Percentiles rank a stretch among this genome's conserved stretches.
Conservation (phyloP, 495 filamentous ascomycete genomes). For the Penicillium maclennaniae region DNA sequence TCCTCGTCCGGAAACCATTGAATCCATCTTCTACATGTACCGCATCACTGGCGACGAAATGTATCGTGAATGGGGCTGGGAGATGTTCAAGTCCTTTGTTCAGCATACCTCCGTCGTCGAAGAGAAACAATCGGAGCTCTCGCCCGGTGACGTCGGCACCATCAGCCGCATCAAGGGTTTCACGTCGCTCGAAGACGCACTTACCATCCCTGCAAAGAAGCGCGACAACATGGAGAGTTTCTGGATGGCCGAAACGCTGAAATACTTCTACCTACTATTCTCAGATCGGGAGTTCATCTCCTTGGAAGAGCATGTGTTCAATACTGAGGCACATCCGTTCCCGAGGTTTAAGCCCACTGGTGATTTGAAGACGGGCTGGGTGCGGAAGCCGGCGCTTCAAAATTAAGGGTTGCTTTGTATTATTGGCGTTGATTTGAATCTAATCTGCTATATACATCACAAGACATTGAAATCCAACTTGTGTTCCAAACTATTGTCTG, state of each 20-base stretch:
- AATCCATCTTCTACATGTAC: conserved; percentile 98
- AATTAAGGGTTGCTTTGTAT: conserved; percentile 1
- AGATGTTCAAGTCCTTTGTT: conserved; percentile 92
- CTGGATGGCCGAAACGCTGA: conserved; percentile 96
- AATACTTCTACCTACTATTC: conserved; percentile 96
- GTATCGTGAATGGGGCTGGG: conserved; percentile 97
- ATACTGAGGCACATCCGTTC: conserved; percentile 92
- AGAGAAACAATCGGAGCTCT: conserved; percentile 25
- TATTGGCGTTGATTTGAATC: neutral
- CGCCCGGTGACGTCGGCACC: conserved; percentile 3
- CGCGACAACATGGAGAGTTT: conserved; percentile 92
- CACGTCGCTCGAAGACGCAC: conserved; percentile 74
- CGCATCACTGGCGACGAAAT: conserved; percentile 87
- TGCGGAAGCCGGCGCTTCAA: conserved; percentile 51
- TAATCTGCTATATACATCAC: neutral
- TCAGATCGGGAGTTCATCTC: conserved; percentile 79
- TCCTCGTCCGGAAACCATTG: conserved; percentile 93
- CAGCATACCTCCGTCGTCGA: conserved; percentile 73
- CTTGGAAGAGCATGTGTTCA: conserved; percentile 81
- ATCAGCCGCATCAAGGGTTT: conserved; percentile 55
- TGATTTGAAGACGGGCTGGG: conserved; percentile 84
- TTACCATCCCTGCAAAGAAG: conserved; percentile 56
- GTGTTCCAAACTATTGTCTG: neutral
- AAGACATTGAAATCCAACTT: neutral
- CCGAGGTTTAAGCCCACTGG: conserved; percentile 78